Evolutionary conservation across 2,329 filamentous ascomycete genomes (phyloP), one percentile per base, ranked within the genome.

Genomic region (Epichloe sp.): DNA sequence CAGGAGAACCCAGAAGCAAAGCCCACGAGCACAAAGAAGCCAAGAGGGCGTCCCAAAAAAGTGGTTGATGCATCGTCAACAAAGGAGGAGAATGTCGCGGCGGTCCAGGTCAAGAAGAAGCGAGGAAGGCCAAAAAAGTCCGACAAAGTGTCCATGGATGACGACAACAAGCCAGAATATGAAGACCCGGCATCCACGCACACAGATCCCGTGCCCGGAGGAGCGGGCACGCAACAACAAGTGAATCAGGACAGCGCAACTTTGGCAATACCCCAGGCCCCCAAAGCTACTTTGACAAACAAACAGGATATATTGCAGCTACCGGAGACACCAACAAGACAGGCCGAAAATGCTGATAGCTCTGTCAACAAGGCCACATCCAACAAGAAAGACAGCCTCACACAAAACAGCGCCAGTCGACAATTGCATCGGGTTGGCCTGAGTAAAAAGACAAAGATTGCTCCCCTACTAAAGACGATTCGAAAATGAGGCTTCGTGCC

Each of bases 341-440:
- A 4, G 36, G 17, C 45, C n/a, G 43, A 51, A 4, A 11, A n/a
- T 19, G 44, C 31, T 17, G 38, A 45, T 17, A n/a, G 10, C 34
- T 37, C 42, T 12, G 23, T 15, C 8, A 34, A 31, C 23, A 36
- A 45, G 7, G 17, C 37, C 38, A 19, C 17, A 47, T 53, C 49
- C 50, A 44, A 14, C 31, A 58, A 53, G 14, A 58, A 49, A 40
- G 49, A 48, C 48, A 47, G 41, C 34, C 42, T 49, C 48, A 48
- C 54, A 42, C 51, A 53, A 14, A 58, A 58, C 49, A 35, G 34
- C 34, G 37, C 52, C 5, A 56, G 58, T 14, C 74, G 71, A 54
- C 72, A 72, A 15, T 55, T 69, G 15, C 75, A 73, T 54, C 68
- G 75, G 15, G 74, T 78, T 50, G 75, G 75, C 3, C 60, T 78